Percentiles rank a stretch among this genome's conserved stretches.
Evolutionary conservation across 1,284 basidiomycete species (phyloP).

Genomic region (Boletellus deceptivus): DNA sequence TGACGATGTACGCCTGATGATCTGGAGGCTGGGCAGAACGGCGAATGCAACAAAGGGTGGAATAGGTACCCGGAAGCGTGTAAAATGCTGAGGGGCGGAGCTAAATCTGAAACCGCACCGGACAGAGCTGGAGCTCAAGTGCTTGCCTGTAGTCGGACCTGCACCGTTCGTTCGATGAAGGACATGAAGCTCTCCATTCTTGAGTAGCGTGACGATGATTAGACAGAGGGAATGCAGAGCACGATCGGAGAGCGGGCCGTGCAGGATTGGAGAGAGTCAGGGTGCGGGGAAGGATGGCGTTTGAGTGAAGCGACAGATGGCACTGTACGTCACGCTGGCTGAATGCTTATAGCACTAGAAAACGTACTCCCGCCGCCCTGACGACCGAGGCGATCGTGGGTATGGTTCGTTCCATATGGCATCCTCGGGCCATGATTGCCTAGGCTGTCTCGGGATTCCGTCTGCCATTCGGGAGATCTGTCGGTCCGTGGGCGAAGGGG

Average conservation of each 20-base stretch:
- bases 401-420: slow-evolving; percentile 3
- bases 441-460: neutral
- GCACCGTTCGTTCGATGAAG: slow-evolving; percentile 10
- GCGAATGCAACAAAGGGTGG: slow-evolving; percentile 9
- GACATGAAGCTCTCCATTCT: slow-evolving; percentile 12
- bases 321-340: neutral
- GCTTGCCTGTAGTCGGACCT: slow-evolving; percentile 15
- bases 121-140: neutral
- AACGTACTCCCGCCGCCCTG: neutral
- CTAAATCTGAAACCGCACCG: neutral
- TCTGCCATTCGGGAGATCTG: neutral
- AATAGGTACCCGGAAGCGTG: slow-evolving; percentile 4
- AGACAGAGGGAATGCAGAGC: neutral
- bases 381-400: neutral
- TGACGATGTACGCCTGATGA: slow-evolving; percentile 3
- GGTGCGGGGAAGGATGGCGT: neutral
- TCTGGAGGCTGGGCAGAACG: slow-evolving; percentile 8
- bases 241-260: neutral
- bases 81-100: slow-evolving; percentile 5
- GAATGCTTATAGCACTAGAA: neutral
- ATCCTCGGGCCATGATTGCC: neutral
- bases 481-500: neutral
- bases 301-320: slow-evolving; percentile 1
- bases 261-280: neutral
- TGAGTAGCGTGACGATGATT: neutral